These are phyloP conservation scores for Ogataea haglerorum DNA, from an alignment of 805 yeast species.

Conservation along the genomic window DNA sequence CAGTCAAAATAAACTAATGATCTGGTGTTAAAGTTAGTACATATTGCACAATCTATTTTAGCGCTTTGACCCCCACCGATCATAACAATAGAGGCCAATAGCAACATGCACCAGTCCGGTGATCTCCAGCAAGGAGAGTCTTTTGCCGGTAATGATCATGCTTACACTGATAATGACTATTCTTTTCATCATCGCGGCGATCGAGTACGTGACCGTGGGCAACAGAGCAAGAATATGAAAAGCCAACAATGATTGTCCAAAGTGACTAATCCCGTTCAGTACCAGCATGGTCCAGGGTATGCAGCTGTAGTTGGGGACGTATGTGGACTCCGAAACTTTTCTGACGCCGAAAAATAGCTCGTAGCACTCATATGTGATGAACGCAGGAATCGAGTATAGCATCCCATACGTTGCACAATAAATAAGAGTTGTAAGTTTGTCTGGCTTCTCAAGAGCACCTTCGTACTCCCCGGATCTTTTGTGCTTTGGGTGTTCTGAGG, in stretches of 20 bases:
- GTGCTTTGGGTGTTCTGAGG: background rate
- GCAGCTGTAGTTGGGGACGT: constrained; percentile 24
- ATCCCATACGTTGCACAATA: constrained; percentile 78
- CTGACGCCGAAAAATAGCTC: constrained; percentile 21
- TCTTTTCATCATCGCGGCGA: constrained; percentile 84
- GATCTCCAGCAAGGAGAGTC: constrained; percentile 43
- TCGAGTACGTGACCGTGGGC: constrained; percentile 81
- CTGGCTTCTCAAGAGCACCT: constrained; percentile 48
- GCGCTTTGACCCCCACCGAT: constrained; percentile 47
- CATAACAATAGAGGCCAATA: constrained; percentile 59
- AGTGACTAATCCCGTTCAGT: constrained; percentile 73
- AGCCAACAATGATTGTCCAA: constrained; percentile 74
- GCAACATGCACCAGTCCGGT: constrained; percentile 51
- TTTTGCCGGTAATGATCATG: constrained; percentile 57
- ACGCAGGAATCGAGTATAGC: constrained; percentile 67
- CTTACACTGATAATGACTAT: constrained; percentile 80
- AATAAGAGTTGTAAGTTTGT: constrained; percentile 74
- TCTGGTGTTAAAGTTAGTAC: constrained; percentile 36
- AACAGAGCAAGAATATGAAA: constrained; percentile 77
- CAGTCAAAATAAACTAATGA: constrained; percentile 51
- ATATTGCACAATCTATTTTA: constrained; percentile 4
- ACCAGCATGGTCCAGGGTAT: constrained; percentile 49
- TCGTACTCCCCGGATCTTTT: constrained; percentile 5
- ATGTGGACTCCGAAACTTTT: constrained; percentile 5
- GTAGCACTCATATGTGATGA: constrained; percentile 58